A percentile compares a stretch with the other conserved stretches of the same genome.
These are phyloP conservation scores for Cladosporium sp. DNA, from an alignment of 2,329 filamentous ascomycete genomes.

Conservation along the genomic window DNA sequence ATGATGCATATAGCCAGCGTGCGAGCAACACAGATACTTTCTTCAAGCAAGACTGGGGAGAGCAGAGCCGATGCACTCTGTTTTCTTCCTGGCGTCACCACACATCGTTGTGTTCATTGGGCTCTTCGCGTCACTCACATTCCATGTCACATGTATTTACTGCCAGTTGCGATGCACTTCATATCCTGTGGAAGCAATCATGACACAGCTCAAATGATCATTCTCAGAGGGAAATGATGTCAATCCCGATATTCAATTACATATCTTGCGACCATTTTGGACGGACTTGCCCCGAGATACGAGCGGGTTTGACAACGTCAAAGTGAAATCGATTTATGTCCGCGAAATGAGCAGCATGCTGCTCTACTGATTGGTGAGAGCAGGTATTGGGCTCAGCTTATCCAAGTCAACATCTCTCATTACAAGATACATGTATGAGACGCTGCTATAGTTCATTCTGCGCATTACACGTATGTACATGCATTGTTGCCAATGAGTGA, in stretches of 20 bases:
- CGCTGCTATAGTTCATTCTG: background rate
- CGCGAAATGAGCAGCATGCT: background rate
- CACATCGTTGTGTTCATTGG: background rate
- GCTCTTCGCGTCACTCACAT: background rate
- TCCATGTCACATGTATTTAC: background rate
- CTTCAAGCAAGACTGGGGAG: background rate
- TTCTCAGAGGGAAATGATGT: background rate
- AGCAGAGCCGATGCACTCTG: background rate
- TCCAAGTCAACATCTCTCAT: background rate
- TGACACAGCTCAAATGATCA: no score
- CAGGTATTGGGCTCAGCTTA: no score
- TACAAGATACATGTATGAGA: background rate
- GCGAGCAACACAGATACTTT: slow-evolving; percentile 1
- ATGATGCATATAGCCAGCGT: slow-evolving; percentile 12
- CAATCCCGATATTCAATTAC: background rate
- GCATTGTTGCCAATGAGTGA: background rate
- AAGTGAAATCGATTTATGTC: background rate
- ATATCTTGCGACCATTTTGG: no score
- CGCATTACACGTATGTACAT: no score
- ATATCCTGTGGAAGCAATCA: background rate
- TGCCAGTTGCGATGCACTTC: background rate
- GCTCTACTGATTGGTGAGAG: no score
- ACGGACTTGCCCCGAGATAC: no score
- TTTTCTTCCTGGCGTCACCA: background rate
- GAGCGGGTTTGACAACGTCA: no score